These are phyloP conservation scores for Persicaria tinctoria DNA, from an alignment of 148 eudicot genomes.

Conservation along the genomic window DNA sequence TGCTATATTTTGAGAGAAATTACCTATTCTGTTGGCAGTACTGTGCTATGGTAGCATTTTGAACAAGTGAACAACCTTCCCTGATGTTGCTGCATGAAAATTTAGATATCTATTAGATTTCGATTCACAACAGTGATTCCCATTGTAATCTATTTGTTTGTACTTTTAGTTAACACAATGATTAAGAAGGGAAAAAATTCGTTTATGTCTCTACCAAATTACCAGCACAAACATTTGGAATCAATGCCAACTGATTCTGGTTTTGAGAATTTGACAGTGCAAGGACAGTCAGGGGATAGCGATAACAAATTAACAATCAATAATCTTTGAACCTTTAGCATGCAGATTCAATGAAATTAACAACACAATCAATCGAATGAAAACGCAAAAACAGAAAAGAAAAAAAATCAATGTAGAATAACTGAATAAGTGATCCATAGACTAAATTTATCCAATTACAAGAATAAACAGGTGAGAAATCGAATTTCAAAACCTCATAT, in stretches of 20 bases:
- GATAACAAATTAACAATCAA: not conserved
- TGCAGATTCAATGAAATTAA: not conserved
- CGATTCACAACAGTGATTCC: not conserved
- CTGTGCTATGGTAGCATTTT: constrained; percentile 63
- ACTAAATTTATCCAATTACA: too few species aligned
- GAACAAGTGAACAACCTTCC: constrained; percentile 52
- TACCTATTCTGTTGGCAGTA: constrained; percentile 74
- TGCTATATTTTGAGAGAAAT: constrained; percentile 44
- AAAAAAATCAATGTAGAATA: too few species aligned
- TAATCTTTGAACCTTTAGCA: not conserved
- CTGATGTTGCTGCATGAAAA: constrained; percentile 80
- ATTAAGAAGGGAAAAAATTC: not conserved
- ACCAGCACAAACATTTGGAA: not conserved
- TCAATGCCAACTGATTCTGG: not conserved
- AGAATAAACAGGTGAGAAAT: too few species aligned
- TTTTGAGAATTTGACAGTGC: not conserved
- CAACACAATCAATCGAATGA: too few species aligned
- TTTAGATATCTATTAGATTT: constrained; percentile 53
- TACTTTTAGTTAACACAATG: too few species aligned
- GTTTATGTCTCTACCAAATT: not conserved
- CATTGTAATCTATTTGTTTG: too few species aligned
- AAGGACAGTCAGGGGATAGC: not conserved
- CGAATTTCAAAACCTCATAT: too few species aligned
- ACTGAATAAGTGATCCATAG: too few species aligned
- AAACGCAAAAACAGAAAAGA: too few species aligned